Evolutionary conservation across 2,329 filamentous ascomycete genomes (phyloP).

Genomic region (Colletotrichum salicis): DNA sequence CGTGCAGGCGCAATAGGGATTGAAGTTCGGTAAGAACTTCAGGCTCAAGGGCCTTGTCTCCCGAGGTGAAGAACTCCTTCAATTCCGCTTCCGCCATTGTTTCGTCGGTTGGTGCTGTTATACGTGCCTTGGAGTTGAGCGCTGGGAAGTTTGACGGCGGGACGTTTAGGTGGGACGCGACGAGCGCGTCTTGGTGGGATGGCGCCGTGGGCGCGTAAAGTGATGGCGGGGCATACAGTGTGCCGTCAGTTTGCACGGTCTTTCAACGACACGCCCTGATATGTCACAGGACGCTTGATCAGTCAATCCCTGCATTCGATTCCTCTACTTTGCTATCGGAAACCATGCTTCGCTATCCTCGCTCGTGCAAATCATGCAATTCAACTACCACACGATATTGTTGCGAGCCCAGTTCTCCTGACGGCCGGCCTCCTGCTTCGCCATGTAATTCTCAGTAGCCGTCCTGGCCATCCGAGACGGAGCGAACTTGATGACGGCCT

Average conservation of each 20-base stretch:
- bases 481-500: constrained; percentile 31
- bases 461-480: constrained; percentile 7
- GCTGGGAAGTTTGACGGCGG: constrained; percentile 7
- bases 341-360: not conserved
- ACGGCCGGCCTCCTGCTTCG: constrained; percentile 12
- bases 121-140: not conserved
- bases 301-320: not conserved
- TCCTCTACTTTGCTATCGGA: not conserved
- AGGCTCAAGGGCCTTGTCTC: constrained; percentile 71
- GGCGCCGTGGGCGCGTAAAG: constrained; percentile 35
- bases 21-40: constrained; percentile 85
- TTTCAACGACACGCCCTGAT: not conserved
- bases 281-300: too few species aligned
- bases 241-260: not conserved
- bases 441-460: constrained; percentile 5
- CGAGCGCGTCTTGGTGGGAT: constrained; percentile 10
- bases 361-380: too few species aligned
- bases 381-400: constrained; percentile 21
- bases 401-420: constrained; percentile 10
- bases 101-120: constrained; percentile 4
- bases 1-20: constrained; percentile 87
- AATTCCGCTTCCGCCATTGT: constrained; percentile 47
- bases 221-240: constrained; percentile 22
- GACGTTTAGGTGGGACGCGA: constrained; percentile 14
- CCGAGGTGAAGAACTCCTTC: constrained; percentile 64